These are phyloP conservation scores for Cubamyces lactineus DNA, from an alignment of 768 basidiomycete genomes.

Conservation along the genomic window DNA sequence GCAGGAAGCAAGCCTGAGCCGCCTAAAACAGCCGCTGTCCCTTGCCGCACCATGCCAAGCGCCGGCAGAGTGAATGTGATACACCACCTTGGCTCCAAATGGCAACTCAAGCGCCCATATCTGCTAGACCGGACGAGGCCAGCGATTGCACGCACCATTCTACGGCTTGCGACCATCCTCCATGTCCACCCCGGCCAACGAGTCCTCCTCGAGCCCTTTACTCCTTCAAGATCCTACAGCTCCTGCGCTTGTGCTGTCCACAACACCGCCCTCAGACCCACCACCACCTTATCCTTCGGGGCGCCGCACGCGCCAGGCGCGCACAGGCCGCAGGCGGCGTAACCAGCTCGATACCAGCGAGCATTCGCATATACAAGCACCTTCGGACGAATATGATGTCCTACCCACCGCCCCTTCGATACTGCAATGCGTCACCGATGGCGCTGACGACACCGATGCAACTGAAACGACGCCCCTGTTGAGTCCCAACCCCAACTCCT, in stretches of 20 bases:
- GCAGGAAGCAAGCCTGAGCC: not conserved
- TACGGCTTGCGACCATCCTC: constrained; percentile 6
- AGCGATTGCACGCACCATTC: constrained; percentile 7
- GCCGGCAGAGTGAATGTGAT: constrained; percentile 11
- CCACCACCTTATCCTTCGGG: constrained; percentile 72
- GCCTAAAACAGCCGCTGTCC: not conserved
- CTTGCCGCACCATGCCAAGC: not conserved
- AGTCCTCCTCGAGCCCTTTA: constrained; percentile 3
- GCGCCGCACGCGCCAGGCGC: constrained; percentile 44
- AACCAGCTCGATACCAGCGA: constrained; percentile 34
- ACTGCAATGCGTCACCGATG: constrained; percentile 19
- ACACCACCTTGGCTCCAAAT: not conserved
- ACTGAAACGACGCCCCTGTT: constrained; percentile 57
- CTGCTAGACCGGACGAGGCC: constrained; percentile 2
- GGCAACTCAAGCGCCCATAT: constrained; percentile 2
- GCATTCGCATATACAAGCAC: constrained; percentile 33
- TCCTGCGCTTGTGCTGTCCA: constrained; percentile 22
- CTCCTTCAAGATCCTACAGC: constrained; percentile 18
- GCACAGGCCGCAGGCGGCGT: constrained; percentile 36
- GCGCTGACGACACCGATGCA: constrained; percentile 33
- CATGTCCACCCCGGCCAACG: constrained; percentile 18
- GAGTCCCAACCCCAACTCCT: constrained; percentile 20
- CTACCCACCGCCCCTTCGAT: constrained; percentile 27
- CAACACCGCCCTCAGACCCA: constrained; percentile 50
- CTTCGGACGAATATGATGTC: constrained; percentile 28